Evolutionary conservation across 768 basidiomycete species (phyloP), one percentile per base, ranked within the genome.

Genomic region (Chalciporus pseudorubinellus): DNA sequence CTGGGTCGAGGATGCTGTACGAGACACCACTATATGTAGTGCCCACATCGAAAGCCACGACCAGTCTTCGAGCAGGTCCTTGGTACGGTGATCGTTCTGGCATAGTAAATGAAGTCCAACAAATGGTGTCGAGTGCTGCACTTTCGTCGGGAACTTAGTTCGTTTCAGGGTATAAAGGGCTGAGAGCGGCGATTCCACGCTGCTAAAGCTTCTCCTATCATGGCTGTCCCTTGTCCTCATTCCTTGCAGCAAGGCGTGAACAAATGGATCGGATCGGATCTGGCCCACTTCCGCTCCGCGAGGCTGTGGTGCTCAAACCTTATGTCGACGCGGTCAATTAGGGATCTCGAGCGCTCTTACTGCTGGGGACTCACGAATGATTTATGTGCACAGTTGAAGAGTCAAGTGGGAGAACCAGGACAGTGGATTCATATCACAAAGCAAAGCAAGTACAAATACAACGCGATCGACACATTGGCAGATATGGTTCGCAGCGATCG

Each of bases 1-100:
- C 69, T 29, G 68, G 67, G 44, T 60, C 58, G 16, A 70, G 67
- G 33, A 70, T 60, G 38, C 63, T 58, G 52, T 80, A 80, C 0
- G 75, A 77, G 9, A 80, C 67, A 4, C 77, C 77, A 29, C 78
- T 79, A 42, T 65, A 79, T 3, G 77, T 81, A 1, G 76, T 81
- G 8, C 80, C 80, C 2, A 81, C 61, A 49, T 82, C 80, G 33
- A 82, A 76, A 0, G 77, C 77, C 21, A 81, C 54, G 5, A 80
- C 73, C 6, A 81, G 65, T 50, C 73, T 74, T 34, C 73, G 72
- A 26, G 58, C 51, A 8, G 66, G n/a, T 16, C 79, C 80, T 26
- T 57, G 60, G 65, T 75, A 78, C 2, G 72, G 69, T 28, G 64
- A 56, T 59, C 75, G 57, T 41, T 60, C 59, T 39, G 57, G 59